Base-by-base conservation (phyloP, 1,139 yeast genomes). In the Saccharomyces hybrid region DNA sequence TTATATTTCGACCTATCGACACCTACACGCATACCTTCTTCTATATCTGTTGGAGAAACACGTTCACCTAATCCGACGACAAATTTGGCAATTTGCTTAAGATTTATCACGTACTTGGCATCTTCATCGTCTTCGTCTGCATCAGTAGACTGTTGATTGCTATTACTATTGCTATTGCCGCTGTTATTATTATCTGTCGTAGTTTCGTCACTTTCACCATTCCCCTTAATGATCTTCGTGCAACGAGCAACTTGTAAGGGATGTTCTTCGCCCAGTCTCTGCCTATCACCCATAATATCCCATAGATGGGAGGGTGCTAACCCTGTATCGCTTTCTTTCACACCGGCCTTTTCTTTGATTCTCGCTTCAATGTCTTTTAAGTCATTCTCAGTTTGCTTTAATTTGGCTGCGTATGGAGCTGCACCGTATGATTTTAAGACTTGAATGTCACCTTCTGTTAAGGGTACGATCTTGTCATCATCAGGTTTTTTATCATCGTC, bases 1-100 rank as follows among this genome's bases (percentile, higher is more conserved):
- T 91, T 96, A 74, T 95, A 93, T 73, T 93, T 93, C 68, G 88
- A 90, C 73, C 99, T 84, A 72, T 93, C 99, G 57, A 93, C 99
- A 67, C 99, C 99, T 49, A 93, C 98, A 70, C 99, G 82, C 99
- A 93, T 95, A 51, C 99, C 99, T 74, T 95, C 99, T 74, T 93
- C 99, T 58, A 93, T 91, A 79, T 93, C 99, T 1, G 99, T 93
- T 41, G 99, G 99, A 31, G 96, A 87, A 14, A 95, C 97, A 61
- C 96, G 81, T 70, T 95, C 98, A 49, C 98, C 99, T 58, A 93
- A 78, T 6, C 95, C 95, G 52, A 93, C 99, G 54, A 93, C 97
- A 70, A 93, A 93, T 73, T 93, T 93, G 62, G 99, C 99, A 66
- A 93, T 91, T 72, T 95, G 99, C 73, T 93, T 95, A 70, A 93